Percentiles rank a stretch among this genome's conserved stretches.
Evolutionary conservation across 139 green algal genomes (phyloP).

Genomic region (Chlamydomonas eustigma): DNA sequence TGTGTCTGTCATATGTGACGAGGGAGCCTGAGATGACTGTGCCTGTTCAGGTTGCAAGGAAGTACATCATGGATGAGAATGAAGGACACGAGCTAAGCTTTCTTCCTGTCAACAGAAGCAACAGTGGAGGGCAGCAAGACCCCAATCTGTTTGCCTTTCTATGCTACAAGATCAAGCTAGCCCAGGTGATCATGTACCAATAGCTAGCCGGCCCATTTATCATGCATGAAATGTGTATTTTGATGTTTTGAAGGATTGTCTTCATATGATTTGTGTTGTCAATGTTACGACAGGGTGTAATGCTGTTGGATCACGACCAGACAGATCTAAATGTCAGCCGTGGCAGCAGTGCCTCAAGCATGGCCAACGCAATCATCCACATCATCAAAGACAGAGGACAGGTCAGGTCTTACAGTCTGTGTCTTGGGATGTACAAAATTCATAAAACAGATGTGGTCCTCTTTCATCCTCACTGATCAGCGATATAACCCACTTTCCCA

Average conservation of each 20-base stretch:
- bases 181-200: too few relatives aligned
- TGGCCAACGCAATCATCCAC: slow-evolving; percentile 35
- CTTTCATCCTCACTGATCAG: too few relatives aligned
- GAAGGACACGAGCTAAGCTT: background rate
- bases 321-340: slow-evolving; percentile 36
- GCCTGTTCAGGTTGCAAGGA: slow-evolving; percentile 1
- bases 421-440: too few relatives aligned
- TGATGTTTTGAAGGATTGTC: too few relatives aligned
- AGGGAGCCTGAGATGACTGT: background rate
- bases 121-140: slow-evolving; percentile 12
- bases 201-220: too few relatives aligned
- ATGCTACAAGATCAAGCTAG: slow-evolving; percentile 21
- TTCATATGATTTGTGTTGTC: too few relatives aligned
- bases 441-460: too few relatives aligned
- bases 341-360: slow-evolving; percentile 19
- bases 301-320: slow-evolving; percentile 16
- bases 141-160: slow-evolving; percentile 35
- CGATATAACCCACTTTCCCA: too few relatives aligned
- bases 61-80: slow-evolving; percentile 14
- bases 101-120: slow-evolving; percentile 17
- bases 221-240: too few relatives aligned
- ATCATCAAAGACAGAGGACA: slow-evolving; percentile 28
- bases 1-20: too few relatives aligned
- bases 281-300: too few relatives aligned
- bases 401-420: too few relatives aligned